Evolutionary conservation across 2,329 filamentous ascomycete species (phyloP).

Genomic region (Daldinia eschscholtzii): DNA sequence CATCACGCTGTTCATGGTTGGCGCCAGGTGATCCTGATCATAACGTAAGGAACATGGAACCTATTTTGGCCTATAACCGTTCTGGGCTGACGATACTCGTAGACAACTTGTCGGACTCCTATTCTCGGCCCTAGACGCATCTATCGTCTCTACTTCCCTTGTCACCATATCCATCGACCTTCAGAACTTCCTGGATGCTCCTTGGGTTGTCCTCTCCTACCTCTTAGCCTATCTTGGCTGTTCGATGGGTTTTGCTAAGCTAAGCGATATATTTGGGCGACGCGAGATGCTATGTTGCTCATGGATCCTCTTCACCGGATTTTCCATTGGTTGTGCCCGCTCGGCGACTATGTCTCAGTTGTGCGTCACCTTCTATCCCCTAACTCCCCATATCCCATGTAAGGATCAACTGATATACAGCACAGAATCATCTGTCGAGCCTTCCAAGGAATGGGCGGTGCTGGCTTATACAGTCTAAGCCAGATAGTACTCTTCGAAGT

Average conservation of each 20-base stretch:
- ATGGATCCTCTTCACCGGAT: conserved; percentile 67
- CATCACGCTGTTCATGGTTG: conserved; percentile 40
- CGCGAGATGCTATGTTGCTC: conserved; percentile 63
- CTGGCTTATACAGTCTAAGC: conserved; percentile 71
- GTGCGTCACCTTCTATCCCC: conserved; percentile 52
- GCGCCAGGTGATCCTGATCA: conserved; percentile 53
- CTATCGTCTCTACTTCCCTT: conserved; percentile 69
- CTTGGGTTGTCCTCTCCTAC: conserved; percentile 69
- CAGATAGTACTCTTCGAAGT: conserved; percentile 70
- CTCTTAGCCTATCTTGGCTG: conserved; percentile 71
- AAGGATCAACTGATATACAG: conserved; percentile 25
- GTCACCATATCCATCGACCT: conserved; percentile 68
- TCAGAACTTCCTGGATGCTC: conserved; percentile 63
- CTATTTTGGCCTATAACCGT: conserved; percentile 46
- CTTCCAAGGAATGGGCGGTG: conserved; percentile 71
- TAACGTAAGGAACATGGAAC: conserved; percentile 50
- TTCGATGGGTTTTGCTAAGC: conserved; percentile 68
- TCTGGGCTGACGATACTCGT: conserved; percentile 22
- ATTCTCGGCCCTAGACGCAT: conserved; percentile 69
- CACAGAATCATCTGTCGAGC: conserved; percentile 68
- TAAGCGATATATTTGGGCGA: conserved; percentile 71
- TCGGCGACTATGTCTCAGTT: conserved; percentile 64
- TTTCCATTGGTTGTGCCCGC: conserved; percentile 67
- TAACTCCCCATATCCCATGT: not conserved
- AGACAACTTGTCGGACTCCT: conserved; percentile 66